Evolutionary conservation across 2,329 filamentous ascomycete species (phyloP).

Genomic region (Penicillium sp.): DNA sequence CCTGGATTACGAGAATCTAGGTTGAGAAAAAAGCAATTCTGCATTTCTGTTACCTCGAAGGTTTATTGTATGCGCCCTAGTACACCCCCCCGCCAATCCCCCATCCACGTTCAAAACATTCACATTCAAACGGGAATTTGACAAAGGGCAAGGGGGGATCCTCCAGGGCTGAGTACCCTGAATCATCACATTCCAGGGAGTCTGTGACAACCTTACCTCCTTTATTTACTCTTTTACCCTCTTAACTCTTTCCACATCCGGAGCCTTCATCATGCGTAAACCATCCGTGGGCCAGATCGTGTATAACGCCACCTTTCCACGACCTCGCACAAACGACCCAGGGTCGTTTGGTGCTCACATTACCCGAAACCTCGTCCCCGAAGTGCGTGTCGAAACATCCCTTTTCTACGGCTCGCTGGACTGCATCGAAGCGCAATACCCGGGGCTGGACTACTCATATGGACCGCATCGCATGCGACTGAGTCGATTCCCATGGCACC

Average conservation of each 20-base stretch:
- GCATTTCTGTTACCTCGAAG: not conserved
- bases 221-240: not conserved
- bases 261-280: constrained; percentile 55
- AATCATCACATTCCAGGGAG: constrained; percentile 7
- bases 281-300: constrained; percentile 58
- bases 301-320: constrained; percentile 58
- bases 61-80: not conserved
- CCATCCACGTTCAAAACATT: not conserved
- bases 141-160: constrained; percentile 9
- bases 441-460: constrained; percentile 63
- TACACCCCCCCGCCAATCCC: not conserved
- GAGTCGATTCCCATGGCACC: constrained; percentile 60
- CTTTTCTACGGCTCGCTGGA: constrained; percentile 64
- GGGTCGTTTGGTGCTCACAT: constrained; percentile 59
- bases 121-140: constrained; percentile 2
- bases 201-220: constrained; percentile 1
- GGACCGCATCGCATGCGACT: constrained; percentile 62
- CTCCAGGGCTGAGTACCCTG: not conserved
- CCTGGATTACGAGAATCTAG: not conserved
- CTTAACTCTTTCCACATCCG: constrained; percentile 1
- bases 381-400: constrained; percentile 63
- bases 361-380: constrained; percentile 60
- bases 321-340: constrained; percentile 56
- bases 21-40: not conserved
- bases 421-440: constrained; percentile 64